These are phyloP conservation scores for Flueggea neowawraea DNA, from an alignment of 441 rosid species.

Conservation along the genomic window DNA sequence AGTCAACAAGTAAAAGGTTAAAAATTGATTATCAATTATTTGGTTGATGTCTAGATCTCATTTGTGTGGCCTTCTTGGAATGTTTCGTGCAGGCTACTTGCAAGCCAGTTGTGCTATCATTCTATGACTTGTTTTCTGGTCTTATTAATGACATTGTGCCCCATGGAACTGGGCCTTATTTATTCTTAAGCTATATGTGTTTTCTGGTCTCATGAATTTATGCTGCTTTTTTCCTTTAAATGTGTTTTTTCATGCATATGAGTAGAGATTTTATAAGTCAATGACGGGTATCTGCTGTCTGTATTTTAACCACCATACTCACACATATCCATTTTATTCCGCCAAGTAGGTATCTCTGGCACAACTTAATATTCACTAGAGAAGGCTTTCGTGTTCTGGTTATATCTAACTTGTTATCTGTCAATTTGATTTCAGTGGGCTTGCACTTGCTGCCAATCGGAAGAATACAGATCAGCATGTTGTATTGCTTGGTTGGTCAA, in stretches of 20 bases:
- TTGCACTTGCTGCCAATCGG: slow-evolving; percentile 78
- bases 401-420: slow-evolving; percentile 1
- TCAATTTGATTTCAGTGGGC: slow-evolving; percentile 47
- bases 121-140: slow-evolving; percentile 65
- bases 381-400: not conserved
- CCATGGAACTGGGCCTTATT: slow-evolving; percentile 69
- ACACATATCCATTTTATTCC: too few species aligned
- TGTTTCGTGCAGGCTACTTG: slow-evolving; percentile 58
- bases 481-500: slow-evolving; percentile 68
- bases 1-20: too few species aligned
- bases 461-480: slow-evolving; percentile 86
- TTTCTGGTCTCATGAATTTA: not conserved
- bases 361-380: not conserved
- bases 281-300: too few species aligned
- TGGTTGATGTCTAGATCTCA: not conserved
- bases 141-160: slow-evolving; percentile 76
- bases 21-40: not conserved
- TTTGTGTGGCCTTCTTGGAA: slow-evolving; percentile 17
- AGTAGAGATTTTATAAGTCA: too few species aligned
- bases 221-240: too few species aligned
- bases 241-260: too few species aligned
- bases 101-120: slow-evolving; percentile 47
- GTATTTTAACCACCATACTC: too few species aligned
- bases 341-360: not conserved
- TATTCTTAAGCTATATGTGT: slow-evolving; percentile 61